Conservation (phyloP, 139 green algal genomes). For the Chlamydomonas asymmetrica region DNA sequence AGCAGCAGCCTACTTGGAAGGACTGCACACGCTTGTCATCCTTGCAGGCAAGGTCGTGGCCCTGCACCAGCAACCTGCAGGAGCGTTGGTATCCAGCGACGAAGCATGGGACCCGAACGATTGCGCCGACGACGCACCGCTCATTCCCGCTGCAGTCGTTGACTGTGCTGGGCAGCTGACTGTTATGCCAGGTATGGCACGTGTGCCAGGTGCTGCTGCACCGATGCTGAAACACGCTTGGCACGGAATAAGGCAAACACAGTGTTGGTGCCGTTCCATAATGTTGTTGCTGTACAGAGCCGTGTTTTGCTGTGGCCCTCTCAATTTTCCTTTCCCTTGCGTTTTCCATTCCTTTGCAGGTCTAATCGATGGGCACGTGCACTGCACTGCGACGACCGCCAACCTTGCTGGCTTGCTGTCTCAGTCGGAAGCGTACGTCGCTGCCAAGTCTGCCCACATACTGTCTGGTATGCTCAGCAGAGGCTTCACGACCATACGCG, state of each 20-base stretch:
- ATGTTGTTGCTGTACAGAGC: neutral
- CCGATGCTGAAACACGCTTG: neutral
- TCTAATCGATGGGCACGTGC: slow-evolving; percentile 60
- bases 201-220: neutral
- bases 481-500: slow-evolving; percentile 72
- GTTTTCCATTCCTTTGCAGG: neutral
- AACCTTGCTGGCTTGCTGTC: slow-evolving; percentile 54
- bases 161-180: slow-evolving; percentile 18
- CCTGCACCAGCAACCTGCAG: neutral
- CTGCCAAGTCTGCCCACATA: slow-evolving; percentile 35
- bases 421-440: slow-evolving; percentile 50
- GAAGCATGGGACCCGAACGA: neutral
- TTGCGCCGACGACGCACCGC: neutral
- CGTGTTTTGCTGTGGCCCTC: neutral
- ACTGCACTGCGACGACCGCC: slow-evolving; percentile 61
- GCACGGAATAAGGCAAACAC: neutral
- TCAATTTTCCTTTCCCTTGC: neutral
- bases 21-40: neutral
- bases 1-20: slow-evolving; percentile 1
- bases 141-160: neutral
- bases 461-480: slow-evolving; percentile 65
- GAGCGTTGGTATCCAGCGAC: too few relatives aligned
- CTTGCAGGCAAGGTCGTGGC: neutral
- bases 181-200: slow-evolving; percentile 13
- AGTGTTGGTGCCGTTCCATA: neutral